These are phyloP conservation scores for Ceratobasidium sp. DNA, from an alignment of 1,284 basidiomycete species.

Conservation along the genomic window DNA sequence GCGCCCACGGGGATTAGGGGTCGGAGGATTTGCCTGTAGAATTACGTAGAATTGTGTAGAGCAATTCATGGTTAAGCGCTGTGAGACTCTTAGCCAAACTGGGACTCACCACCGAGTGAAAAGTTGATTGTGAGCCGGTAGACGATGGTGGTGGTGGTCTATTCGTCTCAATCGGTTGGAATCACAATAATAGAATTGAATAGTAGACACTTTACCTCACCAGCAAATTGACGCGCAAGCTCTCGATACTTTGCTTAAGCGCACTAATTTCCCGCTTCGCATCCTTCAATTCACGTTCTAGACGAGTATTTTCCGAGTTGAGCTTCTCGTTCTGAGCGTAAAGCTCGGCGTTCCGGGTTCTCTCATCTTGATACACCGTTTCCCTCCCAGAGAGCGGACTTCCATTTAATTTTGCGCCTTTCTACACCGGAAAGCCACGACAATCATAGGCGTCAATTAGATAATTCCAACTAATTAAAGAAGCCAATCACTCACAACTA, in stretches of 20 bases:
- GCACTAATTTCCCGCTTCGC: constrained; percentile 34
- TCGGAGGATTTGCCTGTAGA: constrained; percentile 18
- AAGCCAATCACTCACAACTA: constrained; percentile 7
- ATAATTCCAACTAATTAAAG: background rate
- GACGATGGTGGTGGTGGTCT: constrained; percentile 13
- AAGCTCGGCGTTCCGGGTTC: constrained; percentile 31
- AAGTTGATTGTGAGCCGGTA: constrained; percentile 5
- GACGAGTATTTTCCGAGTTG: constrained; percentile 24
- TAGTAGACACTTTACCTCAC: constrained; percentile 5
- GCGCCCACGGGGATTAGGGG: constrained; percentile 36
- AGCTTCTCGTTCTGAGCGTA: constrained; percentile 31
- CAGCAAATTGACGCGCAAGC: constrained; percentile 32
- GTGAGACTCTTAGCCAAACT: background rate
- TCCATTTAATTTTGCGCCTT: constrained; percentile 12
- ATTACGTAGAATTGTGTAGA: too few relatives aligned
- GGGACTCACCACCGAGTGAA: constrained; percentile 26
- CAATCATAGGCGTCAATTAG: background rate
- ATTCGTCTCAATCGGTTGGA: background rate
- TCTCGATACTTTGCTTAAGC: constrained; percentile 40
- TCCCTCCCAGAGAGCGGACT: background rate
- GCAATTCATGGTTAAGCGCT: background rate
- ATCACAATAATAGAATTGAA: background rate
- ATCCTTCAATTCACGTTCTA: constrained; percentile 39
- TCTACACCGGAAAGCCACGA: constrained; percentile 24
- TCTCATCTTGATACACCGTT: constrained; percentile 29